Evolutionary conservation across 2,329 filamentous ascomycete genomes (phyloP).

Genomic region (Chaetomium strumarium): DNA sequence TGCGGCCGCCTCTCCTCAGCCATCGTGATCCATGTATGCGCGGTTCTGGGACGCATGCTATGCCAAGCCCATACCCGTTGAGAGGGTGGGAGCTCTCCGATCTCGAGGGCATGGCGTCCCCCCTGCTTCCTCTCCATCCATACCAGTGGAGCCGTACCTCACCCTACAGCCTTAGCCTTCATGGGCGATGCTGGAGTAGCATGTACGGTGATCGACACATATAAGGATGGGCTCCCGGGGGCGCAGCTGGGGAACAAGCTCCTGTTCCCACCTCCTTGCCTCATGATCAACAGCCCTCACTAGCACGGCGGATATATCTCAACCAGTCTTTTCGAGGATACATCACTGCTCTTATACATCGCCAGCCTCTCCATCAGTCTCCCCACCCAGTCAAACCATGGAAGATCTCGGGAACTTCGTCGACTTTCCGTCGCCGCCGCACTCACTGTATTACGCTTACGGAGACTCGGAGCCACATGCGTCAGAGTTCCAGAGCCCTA

Average conservation of each 20-base stretch:
- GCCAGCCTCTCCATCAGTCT: constrained; percentile 3
- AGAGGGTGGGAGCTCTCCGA: constrained; percentile 1
- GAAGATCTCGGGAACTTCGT: constrained; percentile 28
- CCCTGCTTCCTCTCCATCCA: constrained; percentile 5
- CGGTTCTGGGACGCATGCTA: background rate
- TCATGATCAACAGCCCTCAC: constrained; percentile 1
- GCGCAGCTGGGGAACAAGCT: background rate
- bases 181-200: background rate
- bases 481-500: constrained; percentile 35
- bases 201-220: constrained; percentile 9
- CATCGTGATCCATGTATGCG: constrained; percentile 5
- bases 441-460: constrained; percentile 31
- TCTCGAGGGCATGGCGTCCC: constrained; percentile 2
- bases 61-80: constrained; percentile 9
- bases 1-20: background rate
- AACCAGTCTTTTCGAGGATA: background rate
- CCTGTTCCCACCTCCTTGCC: background rate
- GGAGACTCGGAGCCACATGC: constrained; percentile 33
- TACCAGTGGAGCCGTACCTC: constrained; percentile 14
- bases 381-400: constrained; percentile 23
- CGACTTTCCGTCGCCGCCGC: constrained; percentile 31
- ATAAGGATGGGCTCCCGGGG: constrained; percentile 11
- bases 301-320: background rate
- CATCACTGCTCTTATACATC: constrained; percentile 2
- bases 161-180: constrained; percentile 5